phyloP scores from a whole-genome alignment of 1,284 basidiomycete genomes.

The Lentinus polychrous region DNA sequence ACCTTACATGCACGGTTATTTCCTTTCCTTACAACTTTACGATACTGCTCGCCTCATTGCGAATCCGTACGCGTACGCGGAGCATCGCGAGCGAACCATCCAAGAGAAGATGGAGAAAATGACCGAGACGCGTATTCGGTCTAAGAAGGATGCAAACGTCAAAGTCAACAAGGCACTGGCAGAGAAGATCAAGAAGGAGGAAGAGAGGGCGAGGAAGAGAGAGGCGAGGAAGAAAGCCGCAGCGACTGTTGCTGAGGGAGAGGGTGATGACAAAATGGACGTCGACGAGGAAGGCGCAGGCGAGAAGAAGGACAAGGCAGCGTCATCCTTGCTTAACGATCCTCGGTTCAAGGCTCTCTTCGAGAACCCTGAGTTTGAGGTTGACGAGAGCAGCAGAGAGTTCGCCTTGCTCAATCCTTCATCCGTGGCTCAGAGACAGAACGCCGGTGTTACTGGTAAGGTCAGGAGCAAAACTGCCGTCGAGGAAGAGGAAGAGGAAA shows the following conservation, averaged over 20 bases:
- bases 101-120: conserved; percentile 89
- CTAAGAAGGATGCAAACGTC: conserved; percentile 60
- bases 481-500: conserved; percentile 86
- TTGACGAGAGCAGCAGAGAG: conserved; percentile 85
- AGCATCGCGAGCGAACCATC: conserved; percentile 86
- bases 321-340: conserved; percentile 61
- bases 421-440: conserved; percentile 45
- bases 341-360: conserved; percentile 90
- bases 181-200: conserved; percentile 73
- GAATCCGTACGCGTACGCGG: conserved; percentile 93
- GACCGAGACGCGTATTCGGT: conserved; percentile 87
- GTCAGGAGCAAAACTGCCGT: conserved; percentile 67
- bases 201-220: conserved; percentile 60
- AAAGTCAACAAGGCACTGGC: conserved; percentile 94
- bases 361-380: conserved; percentile 89
- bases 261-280: conserved; percentile 36
- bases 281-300: conserved; percentile 33
- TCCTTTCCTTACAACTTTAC: conserved; percentile 92
- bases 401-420: conserved; percentile 91
- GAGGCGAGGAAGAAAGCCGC: conserved; percentile 55
- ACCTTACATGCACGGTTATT: conserved; percentile 99
- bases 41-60: conserved; percentile 92
- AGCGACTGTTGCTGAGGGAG: conserved; percentile 29
- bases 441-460: conserved; percentile 23
- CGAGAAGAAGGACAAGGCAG: conserved; percentile 33